These are phyloP conservation scores for Penicillium robsamsonii DNA, from an alignment of 495 filamentous ascomycete genomes.

Conservation along the genomic window DNA sequence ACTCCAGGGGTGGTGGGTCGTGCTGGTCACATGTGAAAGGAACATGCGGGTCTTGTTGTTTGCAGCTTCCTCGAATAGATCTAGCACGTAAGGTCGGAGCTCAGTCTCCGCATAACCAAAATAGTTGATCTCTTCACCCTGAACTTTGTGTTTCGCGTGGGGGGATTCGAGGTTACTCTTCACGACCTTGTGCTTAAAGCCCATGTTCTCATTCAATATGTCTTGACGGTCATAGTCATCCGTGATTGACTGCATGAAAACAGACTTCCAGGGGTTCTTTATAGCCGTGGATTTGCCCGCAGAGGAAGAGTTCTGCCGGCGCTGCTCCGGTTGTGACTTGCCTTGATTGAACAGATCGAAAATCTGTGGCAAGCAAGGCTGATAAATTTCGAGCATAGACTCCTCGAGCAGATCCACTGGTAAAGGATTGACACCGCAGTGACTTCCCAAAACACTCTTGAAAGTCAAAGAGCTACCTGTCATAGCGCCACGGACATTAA, in stretches of 20 bases:
- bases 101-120: constrained; percentile 47
- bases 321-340: constrained; percentile 14
- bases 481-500: constrained; percentile 43
- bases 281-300: constrained; percentile 14
- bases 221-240: constrained; percentile 45
- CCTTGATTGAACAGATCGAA: constrained; percentile 42
- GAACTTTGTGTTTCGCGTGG: constrained; percentile 29
- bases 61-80: constrained; percentile 41
- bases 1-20: constrained; percentile 47
- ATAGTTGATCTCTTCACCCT: constrained; percentile 42
- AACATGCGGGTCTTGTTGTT: constrained; percentile 45
- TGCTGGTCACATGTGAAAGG: constrained; percentile 46
- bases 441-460: constrained; percentile 46
- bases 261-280: constrained; percentile 40
- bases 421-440: constrained; percentile 45
- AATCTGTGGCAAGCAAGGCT: constrained; percentile 47
- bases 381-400: constrained; percentile 40
- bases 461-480: constrained; percentile 47
- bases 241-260: constrained; percentile 48
- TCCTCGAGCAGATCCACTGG: constrained; percentile 48
- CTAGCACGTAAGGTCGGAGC: constrained; percentile 40
- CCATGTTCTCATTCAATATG: constrained; percentile 37
- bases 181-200: constrained; percentile 37
- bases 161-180: constrained; percentile 31
- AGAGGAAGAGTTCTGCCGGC: constrained; percentile 12